phyloP scores from a whole-genome alignment of 2,329 filamentous ascomycete species.

The Phaeosphaeriaceae sp. region DNA sequence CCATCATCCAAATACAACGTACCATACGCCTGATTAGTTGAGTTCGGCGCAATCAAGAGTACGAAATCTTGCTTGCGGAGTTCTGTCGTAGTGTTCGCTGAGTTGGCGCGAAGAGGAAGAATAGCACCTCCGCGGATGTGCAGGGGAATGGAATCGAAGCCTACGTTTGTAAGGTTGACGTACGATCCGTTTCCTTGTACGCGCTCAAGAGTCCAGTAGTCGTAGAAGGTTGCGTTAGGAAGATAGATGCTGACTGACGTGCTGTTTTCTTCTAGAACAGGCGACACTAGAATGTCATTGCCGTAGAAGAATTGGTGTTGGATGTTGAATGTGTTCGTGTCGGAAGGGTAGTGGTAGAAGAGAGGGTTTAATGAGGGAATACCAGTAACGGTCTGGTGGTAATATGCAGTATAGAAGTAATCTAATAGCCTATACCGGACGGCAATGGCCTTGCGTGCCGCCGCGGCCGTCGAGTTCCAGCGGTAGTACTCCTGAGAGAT shows the following conservation, averaged over 20 bases:
- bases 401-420: slow-evolving; percentile 76
- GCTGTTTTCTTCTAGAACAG: slow-evolving; percentile 60
- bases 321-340: slow-evolving; percentile 58
- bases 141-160: slow-evolving; percentile 64
- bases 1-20: slow-evolving; percentile 80
- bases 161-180: slow-evolving; percentile 55
- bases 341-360: slow-evolving; percentile 71
- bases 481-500: slow-evolving; percentile 68
- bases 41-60: slow-evolving; percentile 70
- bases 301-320: slow-evolving; percentile 66
- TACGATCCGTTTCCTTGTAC: slow-evolving; percentile 56
- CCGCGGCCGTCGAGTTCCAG: slow-evolving; percentile 60
- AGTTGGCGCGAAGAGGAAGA: slow-evolving; percentile 62
- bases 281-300: slow-evolving; percentile 61
- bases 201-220: slow-evolving; percentile 61
- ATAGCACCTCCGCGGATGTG: slow-evolving; percentile 70
- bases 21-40: slow-evolving; percentile 68
- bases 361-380: slow-evolving; percentile 70
- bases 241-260: slow-evolving; percentile 63
- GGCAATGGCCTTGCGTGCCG: slow-evolving; percentile 70
- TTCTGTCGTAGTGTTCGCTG: slow-evolving; percentile 67
- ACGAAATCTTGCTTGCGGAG: slow-evolving; percentile 72
- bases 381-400: slow-evolving; percentile 65
- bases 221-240: slow-evolving; percentile 65
- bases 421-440: slow-evolving; percentile 76